Evolutionary conservation across 331 rosid species (phyloP).

Genomic region (Prunus yedoensis): DNA sequence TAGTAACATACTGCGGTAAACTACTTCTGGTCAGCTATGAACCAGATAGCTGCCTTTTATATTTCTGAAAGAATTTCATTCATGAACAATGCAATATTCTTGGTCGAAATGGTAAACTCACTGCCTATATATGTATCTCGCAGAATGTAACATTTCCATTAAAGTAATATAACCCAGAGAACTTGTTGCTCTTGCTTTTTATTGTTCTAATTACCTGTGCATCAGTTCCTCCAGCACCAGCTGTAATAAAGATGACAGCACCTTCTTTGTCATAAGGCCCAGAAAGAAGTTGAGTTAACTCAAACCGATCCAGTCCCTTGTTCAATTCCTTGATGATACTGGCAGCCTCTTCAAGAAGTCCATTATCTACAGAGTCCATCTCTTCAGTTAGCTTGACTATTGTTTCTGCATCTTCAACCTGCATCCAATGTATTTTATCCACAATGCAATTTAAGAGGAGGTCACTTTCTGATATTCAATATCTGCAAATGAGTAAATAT

Average conservation of each 20-base stretch:
- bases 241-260: conserved; percentile 76
- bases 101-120: background rate
- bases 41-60: background rate
- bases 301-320: conserved; percentile 78
- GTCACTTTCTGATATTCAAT: background rate
- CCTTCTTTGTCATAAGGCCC: conserved; percentile 97
- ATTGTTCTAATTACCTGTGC: conserved; percentile 72
- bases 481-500: background rate
- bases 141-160: background rate
- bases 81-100: conserved; percentile 5
- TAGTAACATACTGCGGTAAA: background rate
- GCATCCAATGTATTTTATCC: conserved; percentile 23
- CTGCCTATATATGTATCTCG: background rate
- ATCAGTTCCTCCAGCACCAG: conserved; percentile 98
- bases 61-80: conserved; percentile 2
- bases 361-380: conserved; percentile 75
- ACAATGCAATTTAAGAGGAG: background rate
- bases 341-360: conserved; percentile 85
- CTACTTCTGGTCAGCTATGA: conserved; percentile 7
- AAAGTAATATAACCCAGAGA: background rate
- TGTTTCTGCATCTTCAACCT: conserved; percentile 96
- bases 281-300: conserved; percentile 91
- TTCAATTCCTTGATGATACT: conserved; percentile 66
- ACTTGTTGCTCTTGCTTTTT: conserved; percentile 3
- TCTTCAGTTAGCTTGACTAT: conserved; percentile 83